Evolutionary conservation across 1,139 yeast species (phyloP), one percentile per base, ranked within the genome.

Genomic region (Protomyces arabidopsidicola): DNA sequence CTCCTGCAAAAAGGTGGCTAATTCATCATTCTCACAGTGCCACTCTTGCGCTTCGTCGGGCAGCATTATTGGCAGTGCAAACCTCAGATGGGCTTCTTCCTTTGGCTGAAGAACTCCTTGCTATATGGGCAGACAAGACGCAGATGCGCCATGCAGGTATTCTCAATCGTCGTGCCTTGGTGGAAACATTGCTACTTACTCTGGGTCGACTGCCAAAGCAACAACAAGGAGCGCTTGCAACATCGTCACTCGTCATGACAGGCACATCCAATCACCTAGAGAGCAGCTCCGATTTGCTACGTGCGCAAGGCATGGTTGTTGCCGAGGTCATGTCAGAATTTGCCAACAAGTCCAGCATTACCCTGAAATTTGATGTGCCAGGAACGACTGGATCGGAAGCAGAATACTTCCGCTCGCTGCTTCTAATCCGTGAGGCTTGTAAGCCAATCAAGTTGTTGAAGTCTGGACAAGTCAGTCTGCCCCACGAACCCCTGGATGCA

Each of bases 241-340:
- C 36, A 22, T 34, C 53, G 10, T n/a, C 22, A 6, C 45, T 39
- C 8, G 35, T 53, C 24, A 45, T 36, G 50, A 24, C 45, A 4
- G 58, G 63, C 18, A 60, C 48, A 3, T 45, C 54, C 1, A 45
- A 53, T 34, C 63, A 54, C 9, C 52, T 60, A 16, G 58, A 45
- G 10, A 36, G 57, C 14, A 60, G 53, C 31, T 45, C 58, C 9
- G 58, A 54, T 3, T 31, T 53, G 12, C 38, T 58, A 31, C 53
- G 63, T 18, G 53, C 38, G 16, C 42, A 52, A 14, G 63, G 63
- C 38, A 60, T 60, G 63, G 38, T 60, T n/a, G 18, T 60, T 5
- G 63, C 57, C 8, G 63, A 60, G 16, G 48, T 56, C 34, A 48
- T 60, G 14, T 52, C 62, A 5, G 53, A 55, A 20, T 50, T 36